phyloP scores from a whole-genome alignment of 164 flowering plant genomes.

The Piper longum region DNA sequence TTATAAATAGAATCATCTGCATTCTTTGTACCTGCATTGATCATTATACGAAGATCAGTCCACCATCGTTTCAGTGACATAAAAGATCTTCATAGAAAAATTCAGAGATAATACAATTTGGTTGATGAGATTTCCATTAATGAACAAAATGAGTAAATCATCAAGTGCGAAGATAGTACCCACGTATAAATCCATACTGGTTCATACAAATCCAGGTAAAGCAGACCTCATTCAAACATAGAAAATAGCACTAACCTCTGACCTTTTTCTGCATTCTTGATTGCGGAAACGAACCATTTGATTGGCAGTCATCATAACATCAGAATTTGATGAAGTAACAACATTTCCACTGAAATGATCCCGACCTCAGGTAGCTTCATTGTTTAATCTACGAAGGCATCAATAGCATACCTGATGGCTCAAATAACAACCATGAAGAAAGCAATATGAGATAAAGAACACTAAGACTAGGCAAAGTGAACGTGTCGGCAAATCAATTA shows the following conservation, averaged over 20 bases:
- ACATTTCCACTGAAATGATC: not conserved
- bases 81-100: slow-evolving; percentile 30
- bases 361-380: not conserved
- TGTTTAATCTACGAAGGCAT: slow-evolving; percentile 9
- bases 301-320: not conserved
- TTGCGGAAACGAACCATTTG: slow-evolving; percentile 38
- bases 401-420: slow-evolving; percentile 15
- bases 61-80: slow-evolving; percentile 43
- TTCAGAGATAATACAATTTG: not conserved
- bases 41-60: slow-evolving; percentile 61
- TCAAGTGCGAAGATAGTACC: not conserved
- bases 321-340: not conserved
- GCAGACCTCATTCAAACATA: not conserved
- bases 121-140: not conserved
- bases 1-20: too few species aligned
- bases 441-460: not conserved
- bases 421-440: not conserved
- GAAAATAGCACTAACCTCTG: slow-evolving; percentile 21
- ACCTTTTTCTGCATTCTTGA: slow-evolving; percentile 29
- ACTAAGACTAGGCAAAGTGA: too few species aligned
- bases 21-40: slow-evolving; percentile 43
- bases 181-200: not conserved
- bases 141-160: not conserved
- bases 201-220: not conserved
- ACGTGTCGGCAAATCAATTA: too few species aligned